Evolutionary conservation across 2,329 filamentous ascomycete genomes (phyloP), one percentile per base, ranked within the genome.

Genomic region (Endothia cerciana): DNA sequence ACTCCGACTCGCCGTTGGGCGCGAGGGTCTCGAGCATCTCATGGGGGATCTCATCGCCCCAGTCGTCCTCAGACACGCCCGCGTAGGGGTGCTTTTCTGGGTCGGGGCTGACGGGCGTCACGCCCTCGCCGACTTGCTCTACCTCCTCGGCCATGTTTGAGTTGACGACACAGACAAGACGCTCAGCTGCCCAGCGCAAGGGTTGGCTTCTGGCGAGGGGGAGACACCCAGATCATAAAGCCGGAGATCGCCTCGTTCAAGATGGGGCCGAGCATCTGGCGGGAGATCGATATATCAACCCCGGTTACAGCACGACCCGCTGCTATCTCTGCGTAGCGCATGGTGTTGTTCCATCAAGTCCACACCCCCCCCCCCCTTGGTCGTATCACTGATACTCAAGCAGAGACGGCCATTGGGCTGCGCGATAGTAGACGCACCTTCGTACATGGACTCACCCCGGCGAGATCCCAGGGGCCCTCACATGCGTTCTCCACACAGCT

Each of bases 1-100:
- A n/a, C n/a, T n/a, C n/a, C n/a, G n/a, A n/a, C n/a, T n/a, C n/a
- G n/a, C n/a, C n/a, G n/a, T n/a, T n/a, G n/a, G n/a, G n/a, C n/a
- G n/a, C n/a, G n/a, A n/a, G n/a, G n/a, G n/a, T n/a, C n/a, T n/a
- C n/a, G n/a, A n/a, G n/a, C n/a, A n/a, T n/a, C n/a, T n/a, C n/a
- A n/a, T n/a, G n/a, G n/a, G n/a, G n/a, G n/a, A n/a, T n/a, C n/a
- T n/a, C n/a, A n/a, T n/a, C n/a, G n/a, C n/a, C n/a, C n/a, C n/a
- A n/a, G n/a, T 65, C 70, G 15, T 69, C 69, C 43, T 69, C 56
- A 19, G 66, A 60, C 7, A 60, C 55, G 2, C 65, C 55, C 1
- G 49, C 51, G 10, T 68, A 47, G 15, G 68, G 69, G 33, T 63
- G 70, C 71, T 77, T 77, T 51, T 77, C 75, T 3, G 71, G 67